Evolutionary conservation across 2,329 filamentous ascomycete species (phyloP).

Genomic region (Colletotrichum godetiae): DNA sequence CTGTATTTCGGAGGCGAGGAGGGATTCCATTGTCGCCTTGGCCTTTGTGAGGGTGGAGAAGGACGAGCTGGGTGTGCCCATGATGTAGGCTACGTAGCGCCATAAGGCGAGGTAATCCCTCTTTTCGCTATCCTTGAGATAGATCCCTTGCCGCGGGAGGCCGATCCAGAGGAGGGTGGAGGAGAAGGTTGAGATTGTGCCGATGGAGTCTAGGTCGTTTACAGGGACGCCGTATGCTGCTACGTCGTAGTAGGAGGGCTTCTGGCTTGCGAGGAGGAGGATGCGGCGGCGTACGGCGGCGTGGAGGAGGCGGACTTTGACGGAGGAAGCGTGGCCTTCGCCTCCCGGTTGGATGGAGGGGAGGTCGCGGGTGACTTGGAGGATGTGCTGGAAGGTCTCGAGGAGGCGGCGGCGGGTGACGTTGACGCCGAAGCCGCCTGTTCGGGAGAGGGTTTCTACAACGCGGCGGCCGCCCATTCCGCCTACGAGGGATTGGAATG

Average conservation of each 20-base stretch:
- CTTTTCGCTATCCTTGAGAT: constrained; percentile 69
- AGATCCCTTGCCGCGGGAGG: constrained; percentile 80
- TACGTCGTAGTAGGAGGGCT: constrained; percentile 70
- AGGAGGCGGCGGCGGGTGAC: constrained; percentile 72
- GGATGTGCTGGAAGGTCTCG: constrained; percentile 81
- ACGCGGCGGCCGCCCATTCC: constrained; percentile 80
- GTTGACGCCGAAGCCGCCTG: constrained; percentile 77
- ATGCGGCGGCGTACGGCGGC: constrained; percentile 73
- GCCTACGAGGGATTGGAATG: constrained; percentile 74
- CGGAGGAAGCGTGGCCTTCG: constrained; percentile 68
- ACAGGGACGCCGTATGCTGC: constrained; percentile 72
- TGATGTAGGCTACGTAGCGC: constrained; percentile 78
- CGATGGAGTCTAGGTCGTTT: constrained; percentile 80
- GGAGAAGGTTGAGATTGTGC: constrained; percentile 78
- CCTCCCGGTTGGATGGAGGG: constrained; percentile 76
- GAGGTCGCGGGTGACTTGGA: constrained; percentile 75
- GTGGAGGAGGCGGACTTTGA: constrained; percentile 75
- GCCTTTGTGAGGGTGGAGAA: constrained; percentile 68
- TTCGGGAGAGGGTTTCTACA: constrained; percentile 79
- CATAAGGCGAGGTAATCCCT: constrained; percentile 79
- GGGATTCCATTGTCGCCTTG: constrained; percentile 73
- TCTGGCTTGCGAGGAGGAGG: constrained; percentile 62
- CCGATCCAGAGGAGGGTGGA: constrained; percentile 74
- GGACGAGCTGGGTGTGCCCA: constrained; percentile 74
- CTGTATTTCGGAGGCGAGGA: constrained; percentile 73